These are phyloP conservation scores for Lentinus brumalis DNA, from an alignment of 768 basidiomycete species.

Conservation along the genomic window DNA sequence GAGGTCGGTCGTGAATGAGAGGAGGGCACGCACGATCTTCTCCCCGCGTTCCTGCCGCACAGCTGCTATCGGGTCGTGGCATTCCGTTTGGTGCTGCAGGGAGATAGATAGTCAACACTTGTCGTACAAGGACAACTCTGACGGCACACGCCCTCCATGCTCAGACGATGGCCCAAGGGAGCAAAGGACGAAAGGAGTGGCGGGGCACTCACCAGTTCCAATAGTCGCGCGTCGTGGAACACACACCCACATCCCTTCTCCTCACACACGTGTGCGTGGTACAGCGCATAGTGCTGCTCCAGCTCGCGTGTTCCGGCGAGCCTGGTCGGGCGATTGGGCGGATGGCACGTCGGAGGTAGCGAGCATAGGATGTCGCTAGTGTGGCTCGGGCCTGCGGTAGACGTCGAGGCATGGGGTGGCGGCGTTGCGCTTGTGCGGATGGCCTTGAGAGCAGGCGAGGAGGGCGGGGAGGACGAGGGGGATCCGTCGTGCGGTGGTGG, in stretches of 20 bases:
- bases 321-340: constrained; percentile 55
- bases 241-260: constrained; percentile 70
- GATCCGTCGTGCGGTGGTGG: constrained; percentile 2
- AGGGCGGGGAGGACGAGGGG: constrained; percentile 15
- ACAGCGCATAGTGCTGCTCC: constrained; percentile 81
- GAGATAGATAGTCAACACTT: neutral
- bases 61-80: constrained; percentile 84
- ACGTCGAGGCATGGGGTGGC: constrained; percentile 10
- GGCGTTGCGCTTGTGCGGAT: constrained; percentile 21
- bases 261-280: constrained; percentile 84
- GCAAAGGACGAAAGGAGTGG: neutral
- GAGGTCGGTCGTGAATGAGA: neutral
- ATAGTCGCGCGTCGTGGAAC: constrained; percentile 78
- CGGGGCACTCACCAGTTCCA: constrained; percentile 69
- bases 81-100: constrained; percentile 77
- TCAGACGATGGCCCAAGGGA: neutral
- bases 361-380: constrained; percentile 60
- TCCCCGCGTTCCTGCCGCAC: constrained; percentile 78
- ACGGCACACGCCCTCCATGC: no score
- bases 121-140: no score
- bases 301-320: constrained; percentile 68
- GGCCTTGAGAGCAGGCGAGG: constrained; percentile 23
- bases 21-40: constrained; percentile 65
- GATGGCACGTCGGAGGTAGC: constrained; percentile 82
- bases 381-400: constrained; percentile 34